These are phyloP conservation scores for Cynanchum wilfordii DNA, from an alignment of 257 asterid species.

Conservation along the genomic window DNA sequence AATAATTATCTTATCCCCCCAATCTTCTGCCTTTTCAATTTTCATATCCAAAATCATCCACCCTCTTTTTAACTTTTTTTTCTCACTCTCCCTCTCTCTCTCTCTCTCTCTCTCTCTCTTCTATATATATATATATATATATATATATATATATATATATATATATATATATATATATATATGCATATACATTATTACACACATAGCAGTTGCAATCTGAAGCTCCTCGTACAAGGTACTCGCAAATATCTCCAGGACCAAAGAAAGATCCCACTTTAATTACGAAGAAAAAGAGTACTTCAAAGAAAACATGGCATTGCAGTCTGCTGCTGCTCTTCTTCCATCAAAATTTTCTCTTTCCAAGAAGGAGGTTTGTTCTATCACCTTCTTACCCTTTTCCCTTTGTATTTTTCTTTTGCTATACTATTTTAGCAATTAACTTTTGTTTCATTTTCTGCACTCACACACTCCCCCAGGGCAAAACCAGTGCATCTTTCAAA, in stretches of 20 bases:
- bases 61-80: no score
- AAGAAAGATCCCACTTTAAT: neutral
- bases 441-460: neutral
- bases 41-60: no score
- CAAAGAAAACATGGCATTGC: conserved; percentile 58
- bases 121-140: conserved; percentile 26
- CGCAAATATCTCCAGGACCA: neutral
- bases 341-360: conserved; percentile 56
- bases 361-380: conserved; percentile 61
- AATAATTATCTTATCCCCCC: conserved; percentile 61
- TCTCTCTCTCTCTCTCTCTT: no score
- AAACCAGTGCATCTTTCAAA: conserved; percentile 44
- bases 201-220: conserved; percentile 17
- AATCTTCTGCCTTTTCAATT: neutral
- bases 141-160: no score
- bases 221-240: neutral
- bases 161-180: no score
- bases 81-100: no score
- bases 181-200: no score
- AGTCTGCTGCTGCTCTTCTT: conserved; percentile 61
- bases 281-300: neutral
- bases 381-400: neutral
- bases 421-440: neutral
- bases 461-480: conserved; percentile 58
- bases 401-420: neutral